Conservation (phyloP, 805 yeast species). For the Candida namnaoensis region DNA sequence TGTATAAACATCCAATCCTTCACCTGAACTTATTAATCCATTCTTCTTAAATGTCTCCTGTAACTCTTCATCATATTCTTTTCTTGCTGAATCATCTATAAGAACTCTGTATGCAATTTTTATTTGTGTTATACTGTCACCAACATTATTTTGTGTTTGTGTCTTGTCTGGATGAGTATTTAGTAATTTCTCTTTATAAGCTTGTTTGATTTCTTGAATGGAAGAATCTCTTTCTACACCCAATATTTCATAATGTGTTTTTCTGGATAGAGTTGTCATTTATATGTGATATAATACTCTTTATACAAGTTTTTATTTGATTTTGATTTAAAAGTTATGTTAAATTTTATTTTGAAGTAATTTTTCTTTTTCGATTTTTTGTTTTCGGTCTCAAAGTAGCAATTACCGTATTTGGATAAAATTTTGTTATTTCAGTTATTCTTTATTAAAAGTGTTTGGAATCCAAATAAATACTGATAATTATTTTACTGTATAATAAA, state of each 20-base stretch:
- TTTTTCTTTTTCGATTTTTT: too few relatives aligned
- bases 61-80: conserved; percentile 44
- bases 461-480: too few relatives aligned
- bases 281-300: too few relatives aligned
- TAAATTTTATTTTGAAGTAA: too few relatives aligned
- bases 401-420: too few relatives aligned
- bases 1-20: conserved; percentile 61
- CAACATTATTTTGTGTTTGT: conserved; percentile 2
- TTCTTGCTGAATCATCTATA: conserved; percentile 28
- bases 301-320: too few relatives aligned
- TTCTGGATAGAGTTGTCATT: conserved; percentile 4
- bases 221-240: conserved; percentile 34
- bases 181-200: conserved; percentile 56
- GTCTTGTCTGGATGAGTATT: conserved; percentile 75
- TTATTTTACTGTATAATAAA: too few relatives aligned
- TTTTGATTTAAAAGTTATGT: too few relatives aligned
- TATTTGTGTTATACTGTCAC: conserved; percentile 32
- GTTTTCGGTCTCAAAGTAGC: too few relatives aligned
- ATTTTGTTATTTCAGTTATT: too few relatives aligned
- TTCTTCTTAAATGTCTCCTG: conserved; percentile 20
- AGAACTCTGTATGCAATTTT: conserved; percentile 60
- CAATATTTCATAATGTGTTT: conserved; percentile 49
- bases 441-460: too few relatives aligned
- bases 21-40: conserved; percentile 37
- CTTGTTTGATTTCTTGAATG: conserved; percentile 38